Conservation (phyloP, 164 flowering plant species). For the Tinospora cordifolia region DNA sequence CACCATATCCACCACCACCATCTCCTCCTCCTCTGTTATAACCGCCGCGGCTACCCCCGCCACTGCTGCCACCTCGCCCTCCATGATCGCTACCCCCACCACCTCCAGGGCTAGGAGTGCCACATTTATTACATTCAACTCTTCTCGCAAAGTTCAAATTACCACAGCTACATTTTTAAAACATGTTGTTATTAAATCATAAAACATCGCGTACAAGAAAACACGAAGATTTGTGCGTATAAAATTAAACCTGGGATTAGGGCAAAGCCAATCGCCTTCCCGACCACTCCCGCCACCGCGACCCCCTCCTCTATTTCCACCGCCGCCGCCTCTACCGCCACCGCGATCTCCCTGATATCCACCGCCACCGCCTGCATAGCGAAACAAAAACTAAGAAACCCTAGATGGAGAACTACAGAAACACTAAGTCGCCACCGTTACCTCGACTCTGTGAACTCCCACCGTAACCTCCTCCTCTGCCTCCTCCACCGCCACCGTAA, state of each 20-base stretch:
- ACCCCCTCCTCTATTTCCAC: constrained; percentile 11
- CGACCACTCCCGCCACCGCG: constrained; percentile 58
- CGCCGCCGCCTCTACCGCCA: constrained; percentile 15
- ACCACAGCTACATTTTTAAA: constrained; percentile 65
- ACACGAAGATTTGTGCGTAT: not conserved
- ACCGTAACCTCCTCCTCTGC: constrained; percentile 30
- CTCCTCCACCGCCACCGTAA: constrained; percentile 15
- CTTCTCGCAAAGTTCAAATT: constrained; percentile 91
- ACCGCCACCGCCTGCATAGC: constrained; percentile 15
- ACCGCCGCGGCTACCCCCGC: constrained; percentile 8
- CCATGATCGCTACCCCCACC: constrained; percentile 31
- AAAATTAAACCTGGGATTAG: constrained; percentile 51
- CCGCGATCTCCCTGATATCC: constrained; percentile 19
- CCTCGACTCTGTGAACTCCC: constrained; percentile 42
- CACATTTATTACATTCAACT: constrained; percentile 88
- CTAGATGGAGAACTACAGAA: not conserved
- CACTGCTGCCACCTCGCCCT: constrained; percentile 27
- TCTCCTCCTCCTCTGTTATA: not conserved
- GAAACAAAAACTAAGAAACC: not conserved
- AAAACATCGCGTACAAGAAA: not conserved
- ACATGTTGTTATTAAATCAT: not conserved
- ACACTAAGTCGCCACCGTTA: constrained; percentile 3
- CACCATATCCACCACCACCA: constrained; percentile 8
- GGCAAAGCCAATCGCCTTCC: constrained; percentile 92
- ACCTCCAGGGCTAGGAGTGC: constrained; percentile 63